Conservation (phyloP, 1,284 basidiomycete species). For the Marasmius fiardii region DNA sequence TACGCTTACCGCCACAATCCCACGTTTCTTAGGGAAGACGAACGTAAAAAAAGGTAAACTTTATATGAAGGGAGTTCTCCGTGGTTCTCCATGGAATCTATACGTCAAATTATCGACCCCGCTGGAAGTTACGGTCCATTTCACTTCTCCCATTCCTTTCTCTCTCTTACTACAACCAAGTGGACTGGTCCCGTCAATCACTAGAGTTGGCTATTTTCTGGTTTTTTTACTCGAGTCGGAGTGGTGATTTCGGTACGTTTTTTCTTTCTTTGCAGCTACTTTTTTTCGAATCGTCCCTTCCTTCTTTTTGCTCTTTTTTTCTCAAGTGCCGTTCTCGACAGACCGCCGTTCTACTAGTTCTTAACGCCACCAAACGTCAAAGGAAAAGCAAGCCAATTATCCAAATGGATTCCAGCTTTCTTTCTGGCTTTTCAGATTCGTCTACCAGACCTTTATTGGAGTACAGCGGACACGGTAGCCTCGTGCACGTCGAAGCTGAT, state of each 20-base stretch:
- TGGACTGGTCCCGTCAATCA: not conserved
- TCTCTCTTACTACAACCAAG: not conserved
- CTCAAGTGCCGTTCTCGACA: not conserved
- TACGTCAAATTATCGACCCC: not conserved
- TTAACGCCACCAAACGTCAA: no score
- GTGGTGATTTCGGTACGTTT: no score
- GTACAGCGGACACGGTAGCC: not conserved
- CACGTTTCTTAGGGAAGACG: not conserved
- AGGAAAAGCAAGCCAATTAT: no score
- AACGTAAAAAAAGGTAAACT: not conserved
- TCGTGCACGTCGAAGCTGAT: not conserved
- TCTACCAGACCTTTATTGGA: slow-evolving; percentile 9
- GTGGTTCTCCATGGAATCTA: not conserved
- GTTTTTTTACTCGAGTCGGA: no score
- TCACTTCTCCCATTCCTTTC: not conserved
- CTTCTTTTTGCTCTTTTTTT: not conserved
- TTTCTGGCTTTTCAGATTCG: slow-evolving; percentile 5
- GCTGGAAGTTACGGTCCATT: not conserved
- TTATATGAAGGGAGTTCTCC: not conserved
- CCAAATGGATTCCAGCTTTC: slow-evolving; percentile 14
- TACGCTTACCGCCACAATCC: not conserved
- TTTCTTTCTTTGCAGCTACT: no score
- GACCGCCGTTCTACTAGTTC: not conserved
- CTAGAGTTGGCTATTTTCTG: not conserved
- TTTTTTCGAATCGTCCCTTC: no score